Conservation (phyloP, 306 rosid genomes). For the Inga leiocalycina region DNA sequence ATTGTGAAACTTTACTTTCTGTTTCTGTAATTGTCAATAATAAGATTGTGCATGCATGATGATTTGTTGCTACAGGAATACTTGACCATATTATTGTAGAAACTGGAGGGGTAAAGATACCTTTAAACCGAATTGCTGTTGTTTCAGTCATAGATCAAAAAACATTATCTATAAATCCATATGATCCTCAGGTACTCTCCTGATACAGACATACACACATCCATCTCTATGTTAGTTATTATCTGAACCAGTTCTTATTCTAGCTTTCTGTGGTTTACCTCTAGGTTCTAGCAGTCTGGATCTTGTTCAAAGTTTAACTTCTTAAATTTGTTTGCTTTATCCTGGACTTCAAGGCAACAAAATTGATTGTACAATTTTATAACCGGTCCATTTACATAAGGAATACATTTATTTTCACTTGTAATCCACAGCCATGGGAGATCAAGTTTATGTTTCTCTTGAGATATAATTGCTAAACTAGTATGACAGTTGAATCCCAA, state of each 20-base stretch:
- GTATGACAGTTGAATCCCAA: slow-evolving; percentile 27
- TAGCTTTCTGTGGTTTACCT: neutral
- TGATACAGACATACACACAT: neutral
- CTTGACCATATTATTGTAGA: slow-evolving; percentile 95
- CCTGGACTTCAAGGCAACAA: neutral
- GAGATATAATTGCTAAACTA: slow-evolving; percentile 11
- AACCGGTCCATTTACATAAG: too few relatives aligned
- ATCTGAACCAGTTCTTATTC: neutral
- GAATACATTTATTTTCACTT: too few relatives aligned
- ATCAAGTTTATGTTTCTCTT: too few relatives aligned
- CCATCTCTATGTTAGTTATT: neutral
- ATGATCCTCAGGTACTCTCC: slow-evolving; percentile 71
- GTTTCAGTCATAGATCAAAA: slow-evolving; percentile 85
- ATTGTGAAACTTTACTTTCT: neutral
- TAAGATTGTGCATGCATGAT: neutral
- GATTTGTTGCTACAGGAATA: slow-evolving; percentile 65
- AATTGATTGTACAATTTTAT: neutral
- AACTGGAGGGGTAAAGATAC: slow-evolving; percentile 76
- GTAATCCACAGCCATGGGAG: too few relatives aligned
- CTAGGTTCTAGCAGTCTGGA: neutral
- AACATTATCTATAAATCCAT: slow-evolving; percentile 84
- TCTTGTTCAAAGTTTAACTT: neutral
- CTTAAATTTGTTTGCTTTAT: neutral
- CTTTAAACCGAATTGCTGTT: slow-evolving; percentile 76
- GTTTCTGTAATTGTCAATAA: slow-evolving; percentile 4